Evolutionary conservation across 805 yeast species (phyloP).

Genomic region (Pichia cabralensis): DNA sequence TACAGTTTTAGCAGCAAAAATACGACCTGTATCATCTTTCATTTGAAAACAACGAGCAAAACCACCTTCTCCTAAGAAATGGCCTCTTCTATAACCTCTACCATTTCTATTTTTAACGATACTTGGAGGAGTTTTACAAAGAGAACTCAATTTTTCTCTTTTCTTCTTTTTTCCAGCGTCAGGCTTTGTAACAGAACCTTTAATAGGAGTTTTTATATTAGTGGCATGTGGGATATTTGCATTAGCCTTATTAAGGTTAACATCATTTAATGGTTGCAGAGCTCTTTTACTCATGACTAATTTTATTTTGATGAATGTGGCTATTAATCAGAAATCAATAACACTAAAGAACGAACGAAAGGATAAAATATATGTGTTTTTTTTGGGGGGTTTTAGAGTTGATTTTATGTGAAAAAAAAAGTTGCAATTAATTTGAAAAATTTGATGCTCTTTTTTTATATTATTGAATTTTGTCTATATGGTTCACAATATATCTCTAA

Average conservation of each 20-base stretch:
- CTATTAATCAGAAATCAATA: too few relatives aligned
- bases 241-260: slow-evolving; percentile 42
- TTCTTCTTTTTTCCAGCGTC: slow-evolving; percentile 43
- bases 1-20: slow-evolving; percentile 94
- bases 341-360: too few relatives aligned
- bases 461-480: too few relatives aligned
- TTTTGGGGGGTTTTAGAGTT: too few relatives aligned
- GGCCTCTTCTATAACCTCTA: slow-evolving; percentile 82
- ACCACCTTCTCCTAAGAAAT: slow-evolving; percentile 94
- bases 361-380: too few relatives aligned
- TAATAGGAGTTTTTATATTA: slow-evolving; percentile 31
- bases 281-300: slow-evolving; percentile 28
- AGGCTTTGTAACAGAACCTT: slow-evolving; percentile 26
- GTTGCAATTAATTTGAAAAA: neutral
- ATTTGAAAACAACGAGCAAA: slow-evolving; percentile 98
- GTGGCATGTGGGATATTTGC: slow-evolving; percentile 22
- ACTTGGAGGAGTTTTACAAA: slow-evolving; percentile 96
- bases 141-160: slow-evolving; percentile 80
- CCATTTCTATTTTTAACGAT: slow-evolving; percentile 81
- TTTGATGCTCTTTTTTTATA: neutral
- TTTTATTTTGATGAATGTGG: too few relatives aligned
- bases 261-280: slow-evolving; percentile 44
- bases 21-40: slow-evolving; percentile 77
- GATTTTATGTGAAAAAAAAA: too few relatives aligned
- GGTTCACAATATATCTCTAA: too few relatives aligned